Percentiles rank a stretch among this genome's conserved stretches.
phyloP scores from a whole-genome alignment of 139 green algal genomes.

The Haematococcus lacustris region DNA sequence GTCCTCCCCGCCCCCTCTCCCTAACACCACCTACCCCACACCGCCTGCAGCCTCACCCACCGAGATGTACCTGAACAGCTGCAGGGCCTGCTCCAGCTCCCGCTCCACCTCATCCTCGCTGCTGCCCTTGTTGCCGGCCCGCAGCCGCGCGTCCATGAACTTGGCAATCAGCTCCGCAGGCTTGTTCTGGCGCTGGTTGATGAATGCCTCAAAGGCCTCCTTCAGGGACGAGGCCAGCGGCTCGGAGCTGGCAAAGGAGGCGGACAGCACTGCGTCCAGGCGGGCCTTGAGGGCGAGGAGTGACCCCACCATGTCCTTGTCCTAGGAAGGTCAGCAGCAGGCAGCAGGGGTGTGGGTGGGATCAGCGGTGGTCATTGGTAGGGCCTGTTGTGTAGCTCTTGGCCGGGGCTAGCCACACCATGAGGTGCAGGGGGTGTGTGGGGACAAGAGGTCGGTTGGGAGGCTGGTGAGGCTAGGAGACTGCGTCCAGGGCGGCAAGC shows the following conservation, averaged over 20 bases:
- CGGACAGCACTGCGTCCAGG: slow-evolving; percentile 61
- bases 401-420: too few species aligned
- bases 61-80: slow-evolving; percentile 73
- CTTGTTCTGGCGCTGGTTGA: slow-evolving; percentile 84
- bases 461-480: too few species aligned
- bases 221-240: slow-evolving; percentile 73
- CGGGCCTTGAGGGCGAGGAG: slow-evolving; percentile 76
- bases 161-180: slow-evolving; percentile 95
- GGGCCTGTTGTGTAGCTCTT: too few species aligned
- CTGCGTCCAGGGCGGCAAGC: too few species aligned
- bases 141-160: slow-evolving; percentile 84
- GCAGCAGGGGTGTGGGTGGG: slow-evolving; percentile 1
- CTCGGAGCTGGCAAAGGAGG: slow-evolving; percentile 28
- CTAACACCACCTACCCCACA: too few species aligned
- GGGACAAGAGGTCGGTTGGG: too few species aligned
- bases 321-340: slow-evolving; percentile 24
- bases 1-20: too few species aligned
- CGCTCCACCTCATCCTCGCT: slow-evolving; percentile 87
- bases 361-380: background rate
- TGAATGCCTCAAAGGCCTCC: slow-evolving; percentile 87
- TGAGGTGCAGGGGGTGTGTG: too few species aligned
- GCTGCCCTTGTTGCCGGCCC: slow-evolving; percentile 57
- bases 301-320: slow-evolving; percentile 82
- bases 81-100: slow-evolving; percentile 77
- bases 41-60: too few species aligned